Percentiles rank a stretch among this genome's conserved stretches.
Evolutionary conservation across 78 protist genomes (phyloP).

Genomic region (Parvularia atlantis): DNA sequence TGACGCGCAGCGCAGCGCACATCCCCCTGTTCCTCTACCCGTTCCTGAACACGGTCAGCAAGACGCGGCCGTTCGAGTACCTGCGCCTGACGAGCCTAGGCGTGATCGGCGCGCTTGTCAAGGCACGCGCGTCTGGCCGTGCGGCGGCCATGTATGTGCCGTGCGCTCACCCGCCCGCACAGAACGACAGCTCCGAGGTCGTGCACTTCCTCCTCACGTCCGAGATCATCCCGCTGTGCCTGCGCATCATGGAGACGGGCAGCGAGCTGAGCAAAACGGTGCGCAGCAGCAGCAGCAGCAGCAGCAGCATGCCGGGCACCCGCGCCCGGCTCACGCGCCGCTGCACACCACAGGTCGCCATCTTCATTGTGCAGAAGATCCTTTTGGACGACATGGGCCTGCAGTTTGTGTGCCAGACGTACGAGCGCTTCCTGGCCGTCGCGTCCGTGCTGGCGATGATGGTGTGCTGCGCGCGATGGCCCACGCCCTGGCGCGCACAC

Average conservation of each 20-base stretch:
- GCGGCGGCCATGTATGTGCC: background rate
- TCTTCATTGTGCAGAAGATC: constrained; percentile 97
- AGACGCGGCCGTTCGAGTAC: constrained; percentile 91
- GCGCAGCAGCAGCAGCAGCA: too few relatives aligned
- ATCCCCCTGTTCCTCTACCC: constrained; percentile 97
- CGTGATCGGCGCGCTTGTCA: constrained; percentile 98
- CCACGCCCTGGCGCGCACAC: too few relatives aligned
- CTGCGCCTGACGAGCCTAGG: constrained; percentile 96
- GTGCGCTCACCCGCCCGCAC: background rate
- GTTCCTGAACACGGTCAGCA: constrained; percentile 86
- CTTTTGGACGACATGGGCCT: constrained; percentile 84
- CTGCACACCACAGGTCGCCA: constrained; percentile 60
- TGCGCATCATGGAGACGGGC: constrained; percentile 96
- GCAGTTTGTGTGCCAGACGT: constrained; percentile 69
- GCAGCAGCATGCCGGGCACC: too few relatives aligned
- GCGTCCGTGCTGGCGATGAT: constrained; percentile 17
- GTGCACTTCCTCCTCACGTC: constrained; percentile 88
- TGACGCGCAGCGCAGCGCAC: constrained; percentile 59
- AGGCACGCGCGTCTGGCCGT: too few relatives aligned
- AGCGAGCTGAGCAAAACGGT: constrained; percentile 88
- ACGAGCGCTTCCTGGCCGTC: constrained; percentile 84
- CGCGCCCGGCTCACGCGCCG: background rate
- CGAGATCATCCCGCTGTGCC: constrained; percentile 96
- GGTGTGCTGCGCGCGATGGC: too few relatives aligned
- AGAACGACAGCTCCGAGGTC: constrained; percentile 83